Conservation (phyloP, 176 grass and related monocot genomes). For the Neostapfia colusana region DNA sequence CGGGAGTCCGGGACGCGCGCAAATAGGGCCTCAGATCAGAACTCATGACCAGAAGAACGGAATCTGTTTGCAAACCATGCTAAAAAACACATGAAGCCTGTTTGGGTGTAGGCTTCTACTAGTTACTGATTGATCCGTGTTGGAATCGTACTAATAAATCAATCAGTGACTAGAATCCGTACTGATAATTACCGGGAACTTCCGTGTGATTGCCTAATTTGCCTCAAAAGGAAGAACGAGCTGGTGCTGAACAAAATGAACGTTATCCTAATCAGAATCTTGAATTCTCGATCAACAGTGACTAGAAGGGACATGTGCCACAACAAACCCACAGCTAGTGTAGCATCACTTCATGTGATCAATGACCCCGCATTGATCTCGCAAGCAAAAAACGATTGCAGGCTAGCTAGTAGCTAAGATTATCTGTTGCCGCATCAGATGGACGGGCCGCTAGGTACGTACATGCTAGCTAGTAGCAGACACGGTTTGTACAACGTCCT, state of each 20-base stretch:
- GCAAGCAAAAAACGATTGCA: neutral
- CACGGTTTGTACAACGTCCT: conserved; percentile 42
- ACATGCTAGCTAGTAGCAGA: conserved; percentile 14
- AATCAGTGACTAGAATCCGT: too few species aligned
- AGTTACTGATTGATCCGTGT: too few species aligned
- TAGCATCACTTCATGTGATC: neutral
- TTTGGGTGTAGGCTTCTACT: too few species aligned
- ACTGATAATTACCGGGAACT: neutral
- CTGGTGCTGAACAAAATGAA: neutral
- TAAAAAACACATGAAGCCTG: too few species aligned
- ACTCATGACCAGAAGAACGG: too few species aligned
- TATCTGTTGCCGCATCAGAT: neutral
- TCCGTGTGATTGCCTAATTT: neutral
- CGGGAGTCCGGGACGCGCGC: too few species aligned
- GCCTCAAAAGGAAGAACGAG: neutral
- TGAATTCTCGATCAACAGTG: neutral
- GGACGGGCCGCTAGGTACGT: neutral
- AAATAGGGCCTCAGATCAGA: too few species aligned
- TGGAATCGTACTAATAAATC: too few species aligned
- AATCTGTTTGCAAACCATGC: too few species aligned
- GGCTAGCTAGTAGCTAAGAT: conserved; percentile 8
- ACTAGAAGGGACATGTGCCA: neutral
- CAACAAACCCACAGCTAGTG: neutral
- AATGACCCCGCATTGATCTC: neutral
- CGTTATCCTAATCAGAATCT: neutral